A percentile compares a stretch with the other conserved stretches of the same genome.
phyloP scores from a whole-genome alignment of 805 yeast species.

The Zygosaccharomyces lentus region DNA sequence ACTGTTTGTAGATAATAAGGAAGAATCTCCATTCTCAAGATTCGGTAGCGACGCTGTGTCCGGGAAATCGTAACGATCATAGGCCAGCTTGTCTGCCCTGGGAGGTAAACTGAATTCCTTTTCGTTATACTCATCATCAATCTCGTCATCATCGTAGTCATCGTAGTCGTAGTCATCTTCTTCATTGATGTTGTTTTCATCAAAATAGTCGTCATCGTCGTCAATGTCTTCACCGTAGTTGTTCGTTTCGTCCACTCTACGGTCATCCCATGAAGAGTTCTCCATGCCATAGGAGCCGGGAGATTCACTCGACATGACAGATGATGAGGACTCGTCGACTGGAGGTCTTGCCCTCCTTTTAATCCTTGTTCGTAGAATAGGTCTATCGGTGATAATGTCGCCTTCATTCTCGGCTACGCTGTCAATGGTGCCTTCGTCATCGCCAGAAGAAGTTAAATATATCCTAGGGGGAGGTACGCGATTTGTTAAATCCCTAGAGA shows the following conservation, averaged over 20 bases:
- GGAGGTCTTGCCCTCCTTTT: neutral
- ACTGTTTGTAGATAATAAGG: neutral
- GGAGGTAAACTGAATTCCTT: conserved; percentile 3
- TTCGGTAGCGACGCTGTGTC: conserved; percentile 3
- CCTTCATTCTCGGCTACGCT: conserved; percentile 3
- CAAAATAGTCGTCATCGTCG: conserved; percentile 4
- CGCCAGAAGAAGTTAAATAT: conserved; percentile 9
- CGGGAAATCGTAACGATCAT: neutral
- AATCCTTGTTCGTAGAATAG: neutral
- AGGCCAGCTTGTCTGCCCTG: neutral
- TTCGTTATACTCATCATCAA: conserved; percentile 6
- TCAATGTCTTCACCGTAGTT: conserved; percentile 4
- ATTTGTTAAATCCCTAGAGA: conserved; percentile 12
- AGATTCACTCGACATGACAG: conserved; percentile 4
- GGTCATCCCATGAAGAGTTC: conserved; percentile 2
- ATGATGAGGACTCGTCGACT: conserved; percentile 1
- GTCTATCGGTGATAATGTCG: neutral
- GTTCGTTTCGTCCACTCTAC: neutral
- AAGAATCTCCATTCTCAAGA: neutral
- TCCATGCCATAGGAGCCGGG: conserved; percentile 3
- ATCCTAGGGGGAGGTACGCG: conserved; percentile 19
- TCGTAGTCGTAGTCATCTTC: conserved; percentile 6
- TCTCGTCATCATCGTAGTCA: conserved; percentile 6
- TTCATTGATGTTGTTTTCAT: conserved; percentile 4
- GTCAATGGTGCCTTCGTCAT: conserved; percentile 4